Base-by-base conservation (phyloP, 179 eudicot genomes). In the Dionaea muscipula region DNA sequence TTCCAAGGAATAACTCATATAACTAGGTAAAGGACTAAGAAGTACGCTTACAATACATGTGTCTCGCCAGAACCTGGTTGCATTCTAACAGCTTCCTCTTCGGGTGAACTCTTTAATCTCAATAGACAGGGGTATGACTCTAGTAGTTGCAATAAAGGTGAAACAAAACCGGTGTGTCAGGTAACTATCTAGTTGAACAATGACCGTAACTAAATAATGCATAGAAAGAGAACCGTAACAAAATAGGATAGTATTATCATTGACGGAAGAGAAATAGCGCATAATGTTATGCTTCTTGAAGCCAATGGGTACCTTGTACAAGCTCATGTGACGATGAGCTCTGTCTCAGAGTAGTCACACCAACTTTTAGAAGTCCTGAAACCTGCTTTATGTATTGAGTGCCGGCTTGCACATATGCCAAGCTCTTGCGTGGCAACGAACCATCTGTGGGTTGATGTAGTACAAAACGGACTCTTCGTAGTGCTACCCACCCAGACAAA, bases 11-110 rank as follows among this genome's bases (percentile, higher is more conserved):
- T 16, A 52, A 9, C 0, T 27, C 24, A 2, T 52, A 33, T 2
- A 19, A 9, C 16, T 22, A 49, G 24, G 13, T 15, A 48, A 58
- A 51, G n/a, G 7, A 27, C 20, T 33, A 21, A 23, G 51, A 31
- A 50, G 63, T 45, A 64, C 35, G 71, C 99, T 37, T 88, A 93
- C 99, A 93, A 93, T 39, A 93, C 75, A 56, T 89, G 96, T 44
- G 83, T 82, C 78, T 93, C 99, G 51, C 86, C 93, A 47, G 99
- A 82, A 60, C 99, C 96, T 28, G 96, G 89, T 67, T 84, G 99
- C 96, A 93, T 81, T 62, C 85, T 70, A 7, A 93, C 72, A 46
- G 82, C 69, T 64, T 82, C 95, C 56, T 79, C 99, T 63, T 85
- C 99, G 52, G 90, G 84, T 45, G 80, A 78, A 61, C 99, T 93